Base-by-base conservation (phyloP, 495 filamentous ascomycete genomes). In the Acidomyces sp. region DNA sequence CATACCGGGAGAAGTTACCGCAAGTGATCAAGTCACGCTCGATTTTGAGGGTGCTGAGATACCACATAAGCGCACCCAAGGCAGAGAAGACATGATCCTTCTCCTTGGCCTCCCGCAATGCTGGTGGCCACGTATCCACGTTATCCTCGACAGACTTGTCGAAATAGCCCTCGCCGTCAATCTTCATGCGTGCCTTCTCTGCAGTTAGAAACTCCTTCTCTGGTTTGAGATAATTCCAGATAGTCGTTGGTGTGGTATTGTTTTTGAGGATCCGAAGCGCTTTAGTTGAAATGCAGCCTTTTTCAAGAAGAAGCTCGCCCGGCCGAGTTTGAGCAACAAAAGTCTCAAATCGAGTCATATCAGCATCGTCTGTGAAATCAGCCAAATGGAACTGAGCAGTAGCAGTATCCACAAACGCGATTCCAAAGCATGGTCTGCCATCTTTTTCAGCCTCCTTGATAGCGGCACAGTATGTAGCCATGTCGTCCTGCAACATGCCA, bases 291-390 rank as follows among this genome's bases (percentile, higher is more conserved):
- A 94, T 67, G 36, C 67, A 76, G 6, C 77, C 78, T 62, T 94
- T 96, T 57, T 99, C 92, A 2, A 99, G 64, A 12, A 99, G 61
- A 37, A 99, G 54, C 58, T 99, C 92, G 19, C 81, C 81, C 2
- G 92, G 92, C 12, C 80, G 74, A 17, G 77, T 93, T 54, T 99
- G 92, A 22, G 92, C 92, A 15, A 99, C 77, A 38, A 96, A 83
- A 0, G 92, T 99, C 66, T 99, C 92, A 53, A 99, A 96, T 54
- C 88, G 94, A 34, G 92, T 99, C 57, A 95, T 72, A 47, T 95
- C 87, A 6, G 77, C 72, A 61, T 96, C 92, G 55, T 99, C 92
- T 6, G 80, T 67, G 47, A 95, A 95, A 38, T 93, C 78, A 12
- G 86, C 80, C 40, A 99, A 53, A 49, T 83, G 85, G 61, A 99